A percentile compares a stretch with the other conserved stretches of the same genome.
Evolutionary conservation across 306 rosid species (phyloP).

Genomic region (Elaeagnus macrophylla): DNA sequence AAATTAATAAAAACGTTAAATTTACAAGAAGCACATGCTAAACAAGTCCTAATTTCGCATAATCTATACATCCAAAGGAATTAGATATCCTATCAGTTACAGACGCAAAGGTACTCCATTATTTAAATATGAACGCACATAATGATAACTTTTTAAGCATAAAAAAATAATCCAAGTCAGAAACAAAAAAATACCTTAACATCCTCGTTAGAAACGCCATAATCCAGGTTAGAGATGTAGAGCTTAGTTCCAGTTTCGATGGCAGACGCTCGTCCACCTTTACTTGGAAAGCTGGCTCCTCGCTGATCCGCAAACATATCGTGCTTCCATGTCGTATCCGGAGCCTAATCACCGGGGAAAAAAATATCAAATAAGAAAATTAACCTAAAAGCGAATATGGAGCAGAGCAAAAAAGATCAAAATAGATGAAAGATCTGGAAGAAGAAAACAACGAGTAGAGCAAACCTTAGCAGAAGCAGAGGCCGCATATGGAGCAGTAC

Average conservation of each 20-base stretch:
- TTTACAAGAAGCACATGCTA: too few species aligned
- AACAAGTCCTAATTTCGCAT: too few species aligned
- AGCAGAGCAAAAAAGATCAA: background rate
- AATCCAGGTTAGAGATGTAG: constrained; percentile 77
- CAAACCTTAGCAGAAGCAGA: constrained; percentile 37
- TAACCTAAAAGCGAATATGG: too few species aligned
- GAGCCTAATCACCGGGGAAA: constrained; percentile 45
- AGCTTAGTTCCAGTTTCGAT: constrained; percentile 93
- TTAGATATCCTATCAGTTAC: too few species aligned
- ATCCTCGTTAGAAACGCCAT: constrained; percentile 91
- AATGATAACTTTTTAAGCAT: too few species aligned
- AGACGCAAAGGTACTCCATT: too few species aligned
- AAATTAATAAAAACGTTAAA: too few species aligned
- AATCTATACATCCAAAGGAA: too few species aligned
- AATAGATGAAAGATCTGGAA: background rate
- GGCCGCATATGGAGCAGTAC: constrained; percentile 49
- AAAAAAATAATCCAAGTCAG: too few species aligned
- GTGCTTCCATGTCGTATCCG: constrained; percentile 86
- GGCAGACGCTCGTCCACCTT: constrained; percentile 59
- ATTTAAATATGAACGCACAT: too few species aligned
- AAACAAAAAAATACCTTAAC: constrained; percentile 45
- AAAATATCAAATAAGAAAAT: background rate
- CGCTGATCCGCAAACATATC: constrained; percentile 59
- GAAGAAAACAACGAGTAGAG: background rate
- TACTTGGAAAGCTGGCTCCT: constrained; percentile 28